Percentiles rank a stretch among this genome's conserved stretches.
phyloP scores from a whole-genome alignment of 306 rosid genomes.

The Sicyos edulis region DNA sequence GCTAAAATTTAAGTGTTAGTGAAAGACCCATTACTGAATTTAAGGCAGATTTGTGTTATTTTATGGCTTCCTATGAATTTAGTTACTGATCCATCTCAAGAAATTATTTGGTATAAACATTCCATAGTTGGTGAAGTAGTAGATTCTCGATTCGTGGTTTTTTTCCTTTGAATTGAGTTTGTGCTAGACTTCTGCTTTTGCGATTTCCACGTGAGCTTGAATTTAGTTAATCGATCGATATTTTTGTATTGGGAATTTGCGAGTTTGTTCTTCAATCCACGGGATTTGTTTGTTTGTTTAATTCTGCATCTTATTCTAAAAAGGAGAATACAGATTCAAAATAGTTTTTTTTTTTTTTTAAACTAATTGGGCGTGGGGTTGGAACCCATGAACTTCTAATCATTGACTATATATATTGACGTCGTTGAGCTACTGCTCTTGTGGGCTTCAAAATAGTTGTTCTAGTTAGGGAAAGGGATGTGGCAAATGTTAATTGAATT shows the following conservation, averaged over 20 bases:
- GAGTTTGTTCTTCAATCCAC: constrained; percentile 3
- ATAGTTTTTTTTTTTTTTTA: too few relatives aligned
- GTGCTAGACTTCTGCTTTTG: neutral
- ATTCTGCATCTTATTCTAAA: neutral
- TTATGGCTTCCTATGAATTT: neutral
- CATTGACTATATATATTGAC: too few relatives aligned
- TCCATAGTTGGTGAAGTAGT: neutral
- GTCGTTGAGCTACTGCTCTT: too few relatives aligned
- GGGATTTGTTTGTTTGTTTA: neutral
- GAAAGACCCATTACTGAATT: neutral
- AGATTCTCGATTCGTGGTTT: neutral
- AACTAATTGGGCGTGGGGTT: too few relatives aligned
- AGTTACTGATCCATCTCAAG: neutral
- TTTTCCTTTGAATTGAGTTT: neutral
- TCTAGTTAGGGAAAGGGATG: neutral
- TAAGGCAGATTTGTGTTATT: neutral
- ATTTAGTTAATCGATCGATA: neutral
- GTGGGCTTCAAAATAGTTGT: neutral
- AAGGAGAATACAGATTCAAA: neutral
- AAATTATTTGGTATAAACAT: neutral
- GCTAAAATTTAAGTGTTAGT: neutral
- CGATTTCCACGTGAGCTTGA: neutral
- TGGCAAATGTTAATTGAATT: neutral
- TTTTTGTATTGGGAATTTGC: neutral
- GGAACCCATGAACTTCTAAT: too few relatives aligned